Conservation (phyloP, 257 asterid species). For the Phtheirospermum japonicum region DNA sequence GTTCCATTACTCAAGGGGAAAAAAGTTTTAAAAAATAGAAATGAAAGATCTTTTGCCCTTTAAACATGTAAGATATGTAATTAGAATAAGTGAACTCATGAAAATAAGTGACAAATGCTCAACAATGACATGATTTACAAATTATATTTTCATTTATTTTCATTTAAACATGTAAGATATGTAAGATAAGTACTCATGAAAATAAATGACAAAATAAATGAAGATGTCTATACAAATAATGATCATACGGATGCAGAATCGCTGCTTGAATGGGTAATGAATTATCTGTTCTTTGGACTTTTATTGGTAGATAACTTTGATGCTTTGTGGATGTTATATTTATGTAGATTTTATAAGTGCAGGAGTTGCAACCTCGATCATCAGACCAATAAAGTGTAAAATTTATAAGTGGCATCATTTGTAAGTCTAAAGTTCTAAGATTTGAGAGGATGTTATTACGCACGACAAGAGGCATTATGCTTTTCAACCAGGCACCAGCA, state of each 20-base stretch:
- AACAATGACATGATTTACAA: background rate
- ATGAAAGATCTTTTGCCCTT: too few species aligned
- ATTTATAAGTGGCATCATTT: constrained; percentile 88
- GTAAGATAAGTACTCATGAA: too few species aligned
- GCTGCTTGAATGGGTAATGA: constrained; percentile 75
- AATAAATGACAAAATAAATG: too few species aligned
- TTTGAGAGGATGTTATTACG: constrained; percentile 99
- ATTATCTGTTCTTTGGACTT: constrained; percentile 24
- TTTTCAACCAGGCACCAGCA: constrained; percentile 84
- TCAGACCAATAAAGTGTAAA: constrained; percentile 83
- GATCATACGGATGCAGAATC: constrained; percentile 61
- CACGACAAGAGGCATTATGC: constrained; percentile 96
- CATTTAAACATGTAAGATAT: too few species aligned
- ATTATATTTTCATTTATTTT: too few species aligned
- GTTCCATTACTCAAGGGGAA: too few species aligned
- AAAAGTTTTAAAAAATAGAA: too few species aligned
- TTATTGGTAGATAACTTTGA: constrained; percentile 6
- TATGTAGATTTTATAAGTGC: constrained; percentile 36
- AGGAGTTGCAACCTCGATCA: constrained; percentile 85
- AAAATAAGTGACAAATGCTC: too few species aligned
- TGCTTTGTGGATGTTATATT: constrained; percentile 31
- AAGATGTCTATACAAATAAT: constrained; percentile 44
- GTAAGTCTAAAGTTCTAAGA: constrained; percentile 70
- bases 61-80: too few species aligned
- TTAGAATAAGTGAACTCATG: too few species aligned